Evolutionary conservation across 2,329 filamentous ascomycete species (phyloP).

Genomic region (Diaporthe vaccinii): DNA sequence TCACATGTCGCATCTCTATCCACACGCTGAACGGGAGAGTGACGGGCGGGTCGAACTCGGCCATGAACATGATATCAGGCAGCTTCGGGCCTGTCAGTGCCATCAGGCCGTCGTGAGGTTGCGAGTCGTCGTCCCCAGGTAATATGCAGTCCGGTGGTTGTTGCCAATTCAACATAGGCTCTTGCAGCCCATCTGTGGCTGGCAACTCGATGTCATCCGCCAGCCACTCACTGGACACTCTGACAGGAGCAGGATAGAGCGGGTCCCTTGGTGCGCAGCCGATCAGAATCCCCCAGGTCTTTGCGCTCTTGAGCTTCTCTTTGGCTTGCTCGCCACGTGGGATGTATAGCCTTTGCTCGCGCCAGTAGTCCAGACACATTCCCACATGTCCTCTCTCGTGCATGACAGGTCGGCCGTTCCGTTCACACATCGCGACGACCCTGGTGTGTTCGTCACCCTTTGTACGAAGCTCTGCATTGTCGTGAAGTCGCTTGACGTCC

Average conservation of each 20-base stretch:
- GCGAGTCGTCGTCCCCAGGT: constrained; percentile 54
- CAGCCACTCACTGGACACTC: constrained; percentile 82
- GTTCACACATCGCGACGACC: constrained; percentile 75
- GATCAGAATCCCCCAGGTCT: constrained; percentile 76
- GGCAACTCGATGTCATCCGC: constrained; percentile 71
- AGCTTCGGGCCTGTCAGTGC: constrained; percentile 63
- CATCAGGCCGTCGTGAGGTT: constrained; percentile 65
- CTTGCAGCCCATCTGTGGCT: constrained; percentile 53
- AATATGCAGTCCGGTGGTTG: constrained; percentile 77
- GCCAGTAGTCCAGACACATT: constrained; percentile 84
- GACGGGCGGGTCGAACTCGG: constrained; percentile 80
- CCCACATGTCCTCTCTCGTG: constrained; percentile 77
- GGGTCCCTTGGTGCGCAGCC: constrained; percentile 69
- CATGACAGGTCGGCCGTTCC: constrained; percentile 79
- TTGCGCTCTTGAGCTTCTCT: constrained; percentile 57
- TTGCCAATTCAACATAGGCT: constrained; percentile 75
- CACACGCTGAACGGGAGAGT: constrained; percentile 76
- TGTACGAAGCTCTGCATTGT: constrained; percentile 59
- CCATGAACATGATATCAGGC: constrained; percentile 81
- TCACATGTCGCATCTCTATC: constrained; percentile 71
- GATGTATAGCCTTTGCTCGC: constrained; percentile 63
- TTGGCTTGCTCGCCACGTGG: constrained; percentile 29
- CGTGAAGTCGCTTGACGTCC: constrained; percentile 72
- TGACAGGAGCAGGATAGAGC: constrained; percentile 68
- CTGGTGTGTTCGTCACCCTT: constrained; percentile 65